Percentiles rank a stretch among this genome's conserved stretches.
Evolutionary conservation across 2,329 filamentous ascomycete species (phyloP).

Genomic region (Cladophialophora immunda): DNA sequence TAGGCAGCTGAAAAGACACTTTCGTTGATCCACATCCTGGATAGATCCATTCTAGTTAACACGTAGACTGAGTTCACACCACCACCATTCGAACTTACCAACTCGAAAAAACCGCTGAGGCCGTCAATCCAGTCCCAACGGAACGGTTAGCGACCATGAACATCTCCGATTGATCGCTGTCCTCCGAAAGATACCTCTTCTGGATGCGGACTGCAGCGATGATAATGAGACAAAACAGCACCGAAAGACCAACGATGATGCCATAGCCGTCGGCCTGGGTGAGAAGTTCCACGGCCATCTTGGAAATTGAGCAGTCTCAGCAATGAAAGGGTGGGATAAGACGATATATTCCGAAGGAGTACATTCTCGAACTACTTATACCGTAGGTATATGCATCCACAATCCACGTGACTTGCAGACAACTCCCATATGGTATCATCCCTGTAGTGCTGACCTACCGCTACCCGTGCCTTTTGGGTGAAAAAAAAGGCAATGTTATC

Average conservation of each 20-base stretch:
- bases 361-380: constrained; percentile 17
- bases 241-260: constrained; percentile 58
- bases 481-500: constrained; percentile 4
- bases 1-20: constrained; percentile 48
- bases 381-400: constrained; percentile 15
- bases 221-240: constrained; percentile 59
- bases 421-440: constrained; percentile 4
- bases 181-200: constrained; percentile 53
- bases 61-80: background rate
- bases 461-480: background rate
- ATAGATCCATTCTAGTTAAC: background rate
- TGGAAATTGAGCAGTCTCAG: constrained; percentile 4
- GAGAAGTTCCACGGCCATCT: constrained; percentile 40
- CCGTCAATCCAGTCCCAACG: constrained; percentile 49
- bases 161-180: constrained; percentile 55
- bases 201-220: constrained; percentile 58
- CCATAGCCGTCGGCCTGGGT: constrained; percentile 54
- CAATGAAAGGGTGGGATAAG: background rate
- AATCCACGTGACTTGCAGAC: background rate
- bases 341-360: background rate
- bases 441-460: constrained; percentile 3
- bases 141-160: constrained; percentile 52
- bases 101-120: constrained; percentile 50
- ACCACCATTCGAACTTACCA: constrained; percentile 39
- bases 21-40: constrained; percentile 49